Evolutionary conservation across 352 stramenopile genomes (phyloP), one percentile per base, ranked within the genome.

Genomic region (Pythium myriotylum): DNA sequence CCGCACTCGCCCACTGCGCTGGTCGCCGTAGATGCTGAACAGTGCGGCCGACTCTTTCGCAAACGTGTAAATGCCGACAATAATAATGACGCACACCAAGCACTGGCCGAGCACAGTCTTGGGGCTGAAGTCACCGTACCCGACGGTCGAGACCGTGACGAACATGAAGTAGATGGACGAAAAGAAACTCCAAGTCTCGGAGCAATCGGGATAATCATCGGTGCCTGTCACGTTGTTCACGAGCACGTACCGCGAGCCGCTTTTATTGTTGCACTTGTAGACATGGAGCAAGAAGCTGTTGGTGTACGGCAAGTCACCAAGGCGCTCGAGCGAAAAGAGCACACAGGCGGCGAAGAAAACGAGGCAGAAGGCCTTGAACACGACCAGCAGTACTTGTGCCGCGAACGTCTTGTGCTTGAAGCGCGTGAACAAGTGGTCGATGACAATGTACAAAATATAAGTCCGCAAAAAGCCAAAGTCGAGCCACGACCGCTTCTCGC

Each of bases 141-240:
- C 87, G 27, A 95, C 87, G 5, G 87, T 95, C 10, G 85, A 94
- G 10, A 93, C 85, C 3, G 87, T 95, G 49, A 95, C 87, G 43
- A 95, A 92, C 77, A 93, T 94, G 47, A 94, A 95, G 65, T 95
- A 95, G 45, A 95, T 89, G 33, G 85, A 89, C 46, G 84, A 88
- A 46, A 95, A 95, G 45, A 93, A 86, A 59, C 81, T 92, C 87
- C 86, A 94, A 1, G 84, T 89, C 66, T 95, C 87, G 9, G 68
- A 58, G 62, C 87, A 95, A 23, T 77, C 72, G 1, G 77, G 61
- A 32, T 79, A 90, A 33, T 73, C 71, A 4, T 61, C 62, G 0
- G 79, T 86, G 45, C 77, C 79, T 39, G 77, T 66, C 17, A 59
- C 79, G 29, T 81, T 90, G 26, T 77, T 80, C 45, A 73, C 47